Evolutionary conservation across 164 flowering plant species (phyloP), one percentile per base, ranked within the genome.

Genomic region (Tinospora cordifolia): DNA sequence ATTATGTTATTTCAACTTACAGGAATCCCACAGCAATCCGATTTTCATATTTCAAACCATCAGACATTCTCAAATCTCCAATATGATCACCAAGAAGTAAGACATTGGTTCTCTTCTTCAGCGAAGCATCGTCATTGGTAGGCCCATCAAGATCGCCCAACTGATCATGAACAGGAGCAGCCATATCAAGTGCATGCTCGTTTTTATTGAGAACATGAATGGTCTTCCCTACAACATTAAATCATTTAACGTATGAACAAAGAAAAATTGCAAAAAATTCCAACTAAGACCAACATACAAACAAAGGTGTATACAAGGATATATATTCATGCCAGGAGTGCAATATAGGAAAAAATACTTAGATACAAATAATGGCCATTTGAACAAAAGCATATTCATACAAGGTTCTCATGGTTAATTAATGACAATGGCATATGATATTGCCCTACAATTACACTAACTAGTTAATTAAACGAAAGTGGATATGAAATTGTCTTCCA

Each of bases 151-250:
- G 60, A 66, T 79, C 84, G 67, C 89, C 96, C 46, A 85, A 62
- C 44, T 78, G 83, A n/a, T 87, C 89, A 75, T 90, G 94, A 72
- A 85, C 70, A 49, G 98, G 91, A 69, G 86, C 92, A 75, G 94
- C 97, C 98, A 93, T 90, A 68, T 93, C 93, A 71, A 93, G 90
- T 63, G 98, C 90, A 84, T 91, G 98, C 78, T 93, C 98, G 71
- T 93, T 93, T 79, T 93, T 91, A 71, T 93, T 93, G 22, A 93
- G 76, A 63, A 83, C 85, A 74, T 91, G 97, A 79, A 93, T 93
- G 17, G 86, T 82, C 82, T 90, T 93, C 75, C 98, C 98, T 91
- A 83, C 17, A 73, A 71, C 10, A 49, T 49, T 22, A 60, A 27
- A 58, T 34, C 58, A 54, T 21, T 4, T 34, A 24, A 62, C 75